These are phyloP conservation scores for Populus hybrid DNA, from an alignment of 441 rosid species.

Conservation along the genomic window DNA sequence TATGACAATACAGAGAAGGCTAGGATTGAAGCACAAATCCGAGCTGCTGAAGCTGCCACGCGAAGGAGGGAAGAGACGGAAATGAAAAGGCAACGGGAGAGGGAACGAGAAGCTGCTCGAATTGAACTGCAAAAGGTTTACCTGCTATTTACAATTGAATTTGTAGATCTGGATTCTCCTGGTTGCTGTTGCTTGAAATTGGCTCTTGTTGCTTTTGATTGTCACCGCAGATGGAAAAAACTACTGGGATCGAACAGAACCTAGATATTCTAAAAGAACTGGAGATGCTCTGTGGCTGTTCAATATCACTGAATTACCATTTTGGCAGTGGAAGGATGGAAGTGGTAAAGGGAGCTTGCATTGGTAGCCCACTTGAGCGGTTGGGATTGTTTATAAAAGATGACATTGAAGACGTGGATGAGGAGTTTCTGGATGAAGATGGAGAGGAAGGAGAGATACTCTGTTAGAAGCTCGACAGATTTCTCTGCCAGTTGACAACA, in stretches of 20 bases:
- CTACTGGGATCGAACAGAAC: slow-evolving; percentile 56
- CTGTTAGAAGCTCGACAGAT: neutral
- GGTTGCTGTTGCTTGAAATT: neutral
- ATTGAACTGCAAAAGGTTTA: slow-evolving; percentile 52
- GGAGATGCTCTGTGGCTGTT: slow-evolving; percentile 50
- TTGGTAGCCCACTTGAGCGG: slow-evolving; percentile 35
- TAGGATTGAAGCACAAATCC: slow-evolving; percentile 61
- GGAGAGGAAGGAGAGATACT: slow-evolving; percentile 29
- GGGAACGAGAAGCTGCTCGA: slow-evolving; percentile 68
- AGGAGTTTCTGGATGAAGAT: slow-evolving; percentile 10
- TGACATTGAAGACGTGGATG: slow-evolving; percentile 13
- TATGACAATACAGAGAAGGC: slow-evolving; percentile 50
- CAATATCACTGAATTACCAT: slow-evolving; percentile 22
- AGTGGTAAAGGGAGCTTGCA: slow-evolving; percentile 15
- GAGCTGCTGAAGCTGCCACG: slow-evolving; percentile 64
- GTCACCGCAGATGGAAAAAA: slow-evolving; percentile 50
- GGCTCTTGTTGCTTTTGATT: neutral
- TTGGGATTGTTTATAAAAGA: slow-evolving; percentile 25
- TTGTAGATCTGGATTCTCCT: neutral
- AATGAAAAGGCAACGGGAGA: slow-evolving; percentile 54
- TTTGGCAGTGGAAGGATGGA: slow-evolving; percentile 15
- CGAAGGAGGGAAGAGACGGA: slow-evolving; percentile 50
- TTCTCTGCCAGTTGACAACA: neutral
- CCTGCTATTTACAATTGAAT: neutral
- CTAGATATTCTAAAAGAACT: slow-evolving; percentile 49